Evolutionary conservation across 208 protist genomes (phyloP).

Genomic region (Acanthamoeba healyi): DNA sequence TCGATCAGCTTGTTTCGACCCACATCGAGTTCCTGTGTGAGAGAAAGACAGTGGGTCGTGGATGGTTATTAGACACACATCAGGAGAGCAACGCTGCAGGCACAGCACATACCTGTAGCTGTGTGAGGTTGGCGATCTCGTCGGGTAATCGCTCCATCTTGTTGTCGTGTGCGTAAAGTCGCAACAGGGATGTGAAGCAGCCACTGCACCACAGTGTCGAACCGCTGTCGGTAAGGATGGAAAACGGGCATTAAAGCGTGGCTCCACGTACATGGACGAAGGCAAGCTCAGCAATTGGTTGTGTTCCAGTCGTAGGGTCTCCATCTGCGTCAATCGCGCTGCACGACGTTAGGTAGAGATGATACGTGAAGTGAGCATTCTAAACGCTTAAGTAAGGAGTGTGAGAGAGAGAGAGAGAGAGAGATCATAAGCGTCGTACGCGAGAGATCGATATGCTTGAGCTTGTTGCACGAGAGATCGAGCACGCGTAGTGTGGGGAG

Average conservation of each 20-base stretch:
- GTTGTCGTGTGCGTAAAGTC: slow-evolving; percentile 14
- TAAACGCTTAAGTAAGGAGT: neutral
- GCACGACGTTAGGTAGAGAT: neutral
- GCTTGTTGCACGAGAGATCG: slow-evolving; percentile 22
- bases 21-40: slow-evolving; percentile 1
- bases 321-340: neutral
- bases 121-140: neutral
- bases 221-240: neutral
- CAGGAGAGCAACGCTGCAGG: neutral
- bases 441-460: neutral
- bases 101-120: neutral
- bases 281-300: neutral
- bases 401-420: neutral
- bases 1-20: neutral
- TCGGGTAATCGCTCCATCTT: slow-evolving; percentile 41
- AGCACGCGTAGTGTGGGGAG: neutral
- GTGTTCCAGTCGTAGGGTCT: neutral
- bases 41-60: neutral
- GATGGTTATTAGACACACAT: no score
- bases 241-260: no score
- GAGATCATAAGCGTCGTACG: neutral
- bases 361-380: neutral
- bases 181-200: neutral
- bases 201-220: neutral
- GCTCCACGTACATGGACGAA: neutral